Evolutionary conservation across 495 filamentous ascomycete genomes (phyloP).

Genomic region (Amphirosellinia nigrospora): DNA sequence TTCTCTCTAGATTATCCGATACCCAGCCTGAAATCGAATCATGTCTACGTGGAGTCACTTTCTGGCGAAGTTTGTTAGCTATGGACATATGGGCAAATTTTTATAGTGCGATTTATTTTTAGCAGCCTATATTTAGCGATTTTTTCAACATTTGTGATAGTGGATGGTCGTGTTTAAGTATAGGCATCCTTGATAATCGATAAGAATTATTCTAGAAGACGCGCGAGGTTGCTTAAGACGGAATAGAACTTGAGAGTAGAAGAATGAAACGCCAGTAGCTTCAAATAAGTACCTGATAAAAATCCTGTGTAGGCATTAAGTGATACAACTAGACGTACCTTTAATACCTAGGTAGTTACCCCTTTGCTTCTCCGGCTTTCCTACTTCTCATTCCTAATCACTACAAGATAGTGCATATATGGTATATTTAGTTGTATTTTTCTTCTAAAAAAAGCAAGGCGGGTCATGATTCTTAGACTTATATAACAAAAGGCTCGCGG

Average conservation of each 20-base stretch:
- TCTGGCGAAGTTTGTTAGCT: background rate
- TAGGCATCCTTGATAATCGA: background rate
- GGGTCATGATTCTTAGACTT: too few species aligned
- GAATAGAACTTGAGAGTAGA: background rate
- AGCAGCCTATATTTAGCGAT: background rate
- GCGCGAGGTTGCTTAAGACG: background rate
- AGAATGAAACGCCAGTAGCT: background rate
- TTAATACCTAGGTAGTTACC: background rate
- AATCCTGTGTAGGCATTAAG: background rate
- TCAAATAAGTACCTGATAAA: background rate
- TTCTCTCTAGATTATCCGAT: conserved; percentile 4
- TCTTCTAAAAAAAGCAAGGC: too few species aligned
- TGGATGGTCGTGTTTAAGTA: background rate
- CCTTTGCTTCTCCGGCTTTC: background rate
- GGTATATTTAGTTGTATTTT: too few species aligned
- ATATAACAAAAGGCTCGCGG: too few species aligned
- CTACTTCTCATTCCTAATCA: background rate
- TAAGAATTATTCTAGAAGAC: background rate
- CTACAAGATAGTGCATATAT: too few species aligned
- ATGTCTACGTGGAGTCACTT: background rate
- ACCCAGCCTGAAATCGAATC: conserved; percentile 18
- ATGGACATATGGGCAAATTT: background rate
- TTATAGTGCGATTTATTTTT: conserved; percentile 1
- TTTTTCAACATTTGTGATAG: background rate
- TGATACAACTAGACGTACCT: background rate